Base-by-base conservation (phyloP, 257 asterid genomes). In the Apocynum venetum region DNA sequence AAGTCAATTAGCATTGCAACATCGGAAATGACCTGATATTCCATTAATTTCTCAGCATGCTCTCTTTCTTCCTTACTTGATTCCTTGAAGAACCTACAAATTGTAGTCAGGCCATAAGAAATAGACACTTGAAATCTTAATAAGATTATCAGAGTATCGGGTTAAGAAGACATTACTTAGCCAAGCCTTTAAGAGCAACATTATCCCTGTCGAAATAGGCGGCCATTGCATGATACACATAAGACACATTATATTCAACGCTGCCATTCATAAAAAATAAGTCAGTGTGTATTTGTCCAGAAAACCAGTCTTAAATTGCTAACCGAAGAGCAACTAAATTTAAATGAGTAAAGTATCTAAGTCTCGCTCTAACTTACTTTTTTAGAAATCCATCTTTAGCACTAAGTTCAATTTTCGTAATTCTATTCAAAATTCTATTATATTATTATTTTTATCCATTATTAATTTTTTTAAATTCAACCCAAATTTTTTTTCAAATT, bases 1-100 rank as follows among this genome's bases (percentile, higher is more conserved):
- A 55, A 55, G 31, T 17, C 0, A 17, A 19, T 4, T 4, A 55
- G 61, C 61, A 55, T 4, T 55, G 8, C 61, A 55, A 12, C 51
- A 73, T 1, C 15, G 35, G 35, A 4, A 73, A 25, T 38, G 56
- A 91, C 97, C 96, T 92, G 96, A 83, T 91, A 91, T 75, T 91
- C 89, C 96, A 91, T 92, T 2, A 92, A 74, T 65, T 85, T 91
- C 81, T 92, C 96, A 11, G 97, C 96, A 56, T 92, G 97, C n/a
- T 74, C 91, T 73, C 96, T 84, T 80, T 92, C 95, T 84, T 92
- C 96, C 10, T 76, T 72, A 68, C 97, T 92, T 1, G 93, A 91
- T 51, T 92, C 95, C 89, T 92, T 91, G 87, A 92, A 92, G 79
- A 92, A 91, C 80, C 97, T 91, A 17, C 31, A 5, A 55, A 46